Evolutionary conservation across 345 rosid genomes (phyloP).

Genomic region (Aquilaria sinensis): DNA sequence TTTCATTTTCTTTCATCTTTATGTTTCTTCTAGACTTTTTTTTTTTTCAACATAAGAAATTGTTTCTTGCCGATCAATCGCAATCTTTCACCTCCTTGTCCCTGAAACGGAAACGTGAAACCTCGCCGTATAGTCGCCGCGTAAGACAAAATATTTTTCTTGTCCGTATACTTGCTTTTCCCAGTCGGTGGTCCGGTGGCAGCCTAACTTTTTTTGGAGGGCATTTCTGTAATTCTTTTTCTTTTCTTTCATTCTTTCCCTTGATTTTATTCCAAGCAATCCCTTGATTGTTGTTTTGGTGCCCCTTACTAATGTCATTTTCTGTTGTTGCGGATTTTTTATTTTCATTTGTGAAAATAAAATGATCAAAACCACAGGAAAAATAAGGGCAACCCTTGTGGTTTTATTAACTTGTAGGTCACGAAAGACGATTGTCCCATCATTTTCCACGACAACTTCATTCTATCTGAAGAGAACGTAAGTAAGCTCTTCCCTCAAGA

Average conservation of each 20-base stretch:
- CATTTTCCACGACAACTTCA: conserved; percentile 86
- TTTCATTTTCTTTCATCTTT: background rate
- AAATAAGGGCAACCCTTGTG: too few relatives aligned
- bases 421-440: conserved; percentile 88
- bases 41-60: background rate
- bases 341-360: background rate
- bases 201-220: background rate
- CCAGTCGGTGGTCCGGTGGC: background rate
- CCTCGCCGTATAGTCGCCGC: conserved; percentile 20
- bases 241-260: background rate
- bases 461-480: conserved; percentile 67
- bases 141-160: conserved; percentile 1
- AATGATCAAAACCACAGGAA: too few relatives aligned
- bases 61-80: background rate
- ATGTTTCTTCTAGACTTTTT: background rate
- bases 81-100: too few relatives aligned
- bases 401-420: conserved; percentile 49
- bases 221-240: background rate
- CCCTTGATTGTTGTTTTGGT: background rate
- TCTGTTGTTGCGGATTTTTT: background rate
- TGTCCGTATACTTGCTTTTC: too few relatives aligned
- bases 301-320: conserved; percentile 3
- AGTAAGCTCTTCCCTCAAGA: too few relatives aligned
- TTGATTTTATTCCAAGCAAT: background rate
- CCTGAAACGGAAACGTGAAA: too few relatives aligned